Conservation (phyloP, 2,329 filamentous ascomycete genomes). For the Neofusicoccum parvum region DNA sequence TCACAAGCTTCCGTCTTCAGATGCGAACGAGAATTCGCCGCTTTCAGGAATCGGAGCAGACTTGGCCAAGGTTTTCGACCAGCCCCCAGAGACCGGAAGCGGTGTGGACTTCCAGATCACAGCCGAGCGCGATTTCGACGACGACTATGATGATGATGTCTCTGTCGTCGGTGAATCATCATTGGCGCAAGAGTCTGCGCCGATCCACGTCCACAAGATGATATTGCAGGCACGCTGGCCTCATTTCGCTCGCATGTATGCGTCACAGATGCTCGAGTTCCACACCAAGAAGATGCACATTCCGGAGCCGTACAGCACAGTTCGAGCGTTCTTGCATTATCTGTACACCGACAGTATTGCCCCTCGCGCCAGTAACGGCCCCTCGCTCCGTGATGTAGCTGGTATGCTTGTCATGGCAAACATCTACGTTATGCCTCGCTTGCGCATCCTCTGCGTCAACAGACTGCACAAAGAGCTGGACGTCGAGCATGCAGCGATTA, state of each 20-base stretch:
- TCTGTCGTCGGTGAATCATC: slow-evolving; percentile 42
- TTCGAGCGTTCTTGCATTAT: slow-evolving; percentile 93
- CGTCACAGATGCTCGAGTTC: slow-evolving; percentile 94
- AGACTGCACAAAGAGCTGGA: slow-evolving; percentile 88
- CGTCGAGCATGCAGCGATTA: slow-evolving; percentile 90
- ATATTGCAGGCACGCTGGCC: slow-evolving; percentile 96
- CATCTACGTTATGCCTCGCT: slow-evolving; percentile 93
- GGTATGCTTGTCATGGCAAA: slow-evolving; percentile 97
- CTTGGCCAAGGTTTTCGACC: slow-evolving; percentile 83
- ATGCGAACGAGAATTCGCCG: slow-evolving; percentile 54
- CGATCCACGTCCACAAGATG: slow-evolving; percentile 92
- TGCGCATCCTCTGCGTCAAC: slow-evolving; percentile 88
- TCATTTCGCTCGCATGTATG: slow-evolving; percentile 90
- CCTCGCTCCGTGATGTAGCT: slow-evolving; percentile 78
- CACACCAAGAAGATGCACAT: slow-evolving; percentile 98
- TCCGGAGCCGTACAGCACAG: slow-evolving; percentile 90
- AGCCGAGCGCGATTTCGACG: slow-evolving; percentile 74
- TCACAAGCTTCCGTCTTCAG: slow-evolving; percentile 45
- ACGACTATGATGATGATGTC: slow-evolving; percentile 66
- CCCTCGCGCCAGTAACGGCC: slow-evolving; percentile 47
- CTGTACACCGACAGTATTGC: slow-evolving; percentile 92
- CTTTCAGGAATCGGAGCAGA: slow-evolving; percentile 76
- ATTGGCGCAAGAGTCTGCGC: slow-evolving; percentile 47
- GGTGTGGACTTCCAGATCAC: slow-evolving; percentile 92
- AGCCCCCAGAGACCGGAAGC: slow-evolving; percentile 78